These are phyloP conservation scores for Exophiala oligosperma DNA, from an alignment of 2,329 filamentous ascomycete genomes.

Conservation along the genomic window DNA sequence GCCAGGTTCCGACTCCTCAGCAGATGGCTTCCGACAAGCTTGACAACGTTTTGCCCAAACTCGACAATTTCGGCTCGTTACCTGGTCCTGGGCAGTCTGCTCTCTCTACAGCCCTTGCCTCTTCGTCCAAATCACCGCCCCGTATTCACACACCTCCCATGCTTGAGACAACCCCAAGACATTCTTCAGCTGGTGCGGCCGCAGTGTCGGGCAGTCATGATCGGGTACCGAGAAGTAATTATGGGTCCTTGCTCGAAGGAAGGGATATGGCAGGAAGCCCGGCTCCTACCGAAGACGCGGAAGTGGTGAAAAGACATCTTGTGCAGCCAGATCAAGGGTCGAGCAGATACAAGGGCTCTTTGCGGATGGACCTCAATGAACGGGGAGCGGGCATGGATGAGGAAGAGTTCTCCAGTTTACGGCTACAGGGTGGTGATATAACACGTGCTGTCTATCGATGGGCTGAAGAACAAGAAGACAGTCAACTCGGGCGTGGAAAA, in stretches of 20 bases:
- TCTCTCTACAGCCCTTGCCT: constrained; percentile 81
- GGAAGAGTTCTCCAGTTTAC: constrained; percentile 90
- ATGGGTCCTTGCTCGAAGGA: constrained; percentile 76
- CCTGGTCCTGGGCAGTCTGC: constrained; percentile 83
- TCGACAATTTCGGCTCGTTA: constrained; percentile 57
- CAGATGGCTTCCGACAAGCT: constrained; percentile 48
- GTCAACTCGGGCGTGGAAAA: constrained; percentile 57
- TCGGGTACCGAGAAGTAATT: constrained; percentile 66
- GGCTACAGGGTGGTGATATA: constrained; percentile 90
- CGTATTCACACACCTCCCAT: constrained; percentile 46
- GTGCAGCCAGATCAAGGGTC: constrained; percentile 63
- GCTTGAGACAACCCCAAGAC: constrained; percentile 7
- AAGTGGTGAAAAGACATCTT: constrained; percentile 86
- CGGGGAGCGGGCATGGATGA: constrained; percentile 50
- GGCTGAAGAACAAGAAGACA: constrained; percentile 82
- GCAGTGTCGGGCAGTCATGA: constrained; percentile 51
- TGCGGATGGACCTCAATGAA: constrained; percentile 33
- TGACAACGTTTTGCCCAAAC: constrained; percentile 61
- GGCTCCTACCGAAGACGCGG: constrained; percentile 76
- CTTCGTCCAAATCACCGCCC: constrained; percentile 60
- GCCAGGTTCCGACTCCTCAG: constrained; percentile 52
- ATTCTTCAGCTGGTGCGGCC: constrained; percentile 51
- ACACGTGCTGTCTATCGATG: constrained; percentile 95
- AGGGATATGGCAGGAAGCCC: constrained; percentile 56
- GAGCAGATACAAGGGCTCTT: constrained; percentile 38